Evolutionary conservation across 2,329 filamentous ascomycete genomes (phyloP), one percentile per base, ranked within the genome.

Genomic region (Graphilbum sp.): DNA sequence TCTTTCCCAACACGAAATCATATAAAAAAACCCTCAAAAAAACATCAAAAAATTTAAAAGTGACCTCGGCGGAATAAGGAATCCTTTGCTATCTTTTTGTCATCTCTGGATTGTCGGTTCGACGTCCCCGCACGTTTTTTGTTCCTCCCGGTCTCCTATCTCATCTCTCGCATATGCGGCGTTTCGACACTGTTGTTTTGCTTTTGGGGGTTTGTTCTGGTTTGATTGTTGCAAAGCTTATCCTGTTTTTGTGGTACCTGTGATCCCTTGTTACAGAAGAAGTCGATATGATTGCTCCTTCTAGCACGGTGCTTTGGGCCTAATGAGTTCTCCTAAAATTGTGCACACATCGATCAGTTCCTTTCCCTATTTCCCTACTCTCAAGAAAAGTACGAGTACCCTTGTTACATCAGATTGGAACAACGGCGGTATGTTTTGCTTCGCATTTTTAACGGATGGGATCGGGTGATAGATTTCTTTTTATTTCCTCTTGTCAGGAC

Each of bases 31-130:
- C 27, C 10, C 10, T 12, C 8, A 29, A 29, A 29, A 29, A 29
- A 46, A 58, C 60, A 44, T 49, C 12, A 58, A 58, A 46, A 58
- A 60, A 51, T 50, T 53, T 34, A 41, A 45, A 47, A 48, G 44
- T 46, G 43, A 32, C 49, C 48, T n/a, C 47, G 48, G 47, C 49
- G 52, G 52, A 48, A 46, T 52, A 48, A 53, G 53, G 57, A 50
- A 35, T 42, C 34, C 32, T 30, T 34, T 34, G 34, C 25, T 36
- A 12, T 27, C 39, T 38, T 34, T 35, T 34, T 37, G 41, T 37
- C 36, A 31, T 38, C 38, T 40, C 30, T 39, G 24, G 27, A 39
- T 35, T 37, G 36, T 39, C 41, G 48, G 49, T 38, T 31, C 45
- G 43, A 48, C 46, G 41, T 17, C n/a, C 23, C 9, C 34, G 50